Evolutionary conservation across 208 protist genomes (phyloP).

Genomic region (Crithidia fasciculata): DNA sequence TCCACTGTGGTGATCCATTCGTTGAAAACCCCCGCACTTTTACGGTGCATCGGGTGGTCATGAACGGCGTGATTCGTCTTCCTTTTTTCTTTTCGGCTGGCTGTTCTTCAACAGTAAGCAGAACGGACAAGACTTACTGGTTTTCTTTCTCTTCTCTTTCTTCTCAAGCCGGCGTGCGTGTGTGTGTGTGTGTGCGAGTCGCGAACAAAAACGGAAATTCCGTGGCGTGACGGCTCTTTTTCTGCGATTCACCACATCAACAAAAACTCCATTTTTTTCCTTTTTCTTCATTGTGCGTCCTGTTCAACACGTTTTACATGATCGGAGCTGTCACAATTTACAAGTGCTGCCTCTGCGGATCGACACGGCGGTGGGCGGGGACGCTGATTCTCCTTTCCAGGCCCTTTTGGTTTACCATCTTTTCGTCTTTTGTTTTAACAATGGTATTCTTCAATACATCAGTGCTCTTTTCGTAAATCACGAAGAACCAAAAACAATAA

Average conservation of each 20-base stretch:
- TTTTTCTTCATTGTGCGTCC: conserved; percentile 8
- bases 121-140: not conserved
- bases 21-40: not conserved
- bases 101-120: conserved; percentile 3
- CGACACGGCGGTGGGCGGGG: conserved; percentile 7
- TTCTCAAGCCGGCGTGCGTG: not conserved
- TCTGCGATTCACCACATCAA: conserved; percentile 15
- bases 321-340: not conserved
- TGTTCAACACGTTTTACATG: conserved; percentile 1
- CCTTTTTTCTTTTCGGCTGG: not conserved
- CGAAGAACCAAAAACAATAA: conserved; percentile 5
- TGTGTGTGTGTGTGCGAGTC: conserved; percentile 3
- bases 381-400: conserved; percentile 8
- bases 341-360: conserved; percentile 6
- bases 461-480: conserved; percentile 14
- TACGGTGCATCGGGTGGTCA: no score
- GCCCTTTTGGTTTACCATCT: not conserved
- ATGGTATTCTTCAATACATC: conserved; percentile 20
- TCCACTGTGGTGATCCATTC: conserved; percentile 3
- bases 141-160: conserved; percentile 2
- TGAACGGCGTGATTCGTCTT: not conserved
- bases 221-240: not conserved
- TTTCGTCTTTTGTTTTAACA: not conserved
- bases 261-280: conserved; percentile 11
- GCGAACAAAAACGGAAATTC: not conserved